Percentiles rank a stretch among this genome's conserved stretches.
phyloP scores from a whole-genome alignment of 129 eudicot genomes.

The Centrapalus pauciflorus region DNA sequence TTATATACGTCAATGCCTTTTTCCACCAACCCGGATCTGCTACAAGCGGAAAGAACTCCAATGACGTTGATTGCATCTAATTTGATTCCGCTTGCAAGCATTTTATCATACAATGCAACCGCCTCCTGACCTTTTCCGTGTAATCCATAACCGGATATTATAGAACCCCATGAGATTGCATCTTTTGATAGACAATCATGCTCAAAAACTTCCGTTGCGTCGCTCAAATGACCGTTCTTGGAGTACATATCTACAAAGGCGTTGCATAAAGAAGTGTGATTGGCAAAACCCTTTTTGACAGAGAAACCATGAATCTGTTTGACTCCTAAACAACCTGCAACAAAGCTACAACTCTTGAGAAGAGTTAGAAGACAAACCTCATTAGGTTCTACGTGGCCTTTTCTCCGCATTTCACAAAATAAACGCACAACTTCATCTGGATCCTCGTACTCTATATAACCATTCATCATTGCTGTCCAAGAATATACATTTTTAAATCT shows the following conservation, averaged over 20 bases:
- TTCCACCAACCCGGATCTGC: slow-evolving; percentile 44
- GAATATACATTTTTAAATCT: slow-evolving; percentile 30
- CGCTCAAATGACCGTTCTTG: slow-evolving; percentile 50
- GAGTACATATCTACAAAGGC: slow-evolving; percentile 58
- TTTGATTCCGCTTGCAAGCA: slow-evolving; percentile 43
- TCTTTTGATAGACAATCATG: slow-evolving; percentile 37
- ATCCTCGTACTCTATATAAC: slow-evolving; percentile 35
- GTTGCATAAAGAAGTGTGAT: slow-evolving; percentile 44
- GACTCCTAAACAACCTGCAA: slow-evolving; percentile 46
- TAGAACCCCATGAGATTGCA: slow-evolving; percentile 55
- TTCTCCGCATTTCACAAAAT: slow-evolving; percentile 41
- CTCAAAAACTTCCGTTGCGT: slow-evolving; percentile 43
- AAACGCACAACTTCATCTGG: slow-evolving; percentile 37
- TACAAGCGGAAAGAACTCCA: slow-evolving; percentile 77
- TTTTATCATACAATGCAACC: slow-evolving; percentile 39
- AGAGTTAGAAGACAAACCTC: slow-evolving; percentile 49
- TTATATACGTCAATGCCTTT: slow-evolving; percentile 43
- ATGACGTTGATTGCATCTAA: slow-evolving; percentile 45
- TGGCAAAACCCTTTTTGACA: slow-evolving; percentile 25
- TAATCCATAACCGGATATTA: slow-evolving; percentile 58
- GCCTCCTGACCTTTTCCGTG: slow-evolving; percentile 62
- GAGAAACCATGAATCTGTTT: slow-evolving; percentile 45
- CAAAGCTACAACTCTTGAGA: slow-evolving; percentile 41
- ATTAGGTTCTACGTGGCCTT: slow-evolving; percentile 33
- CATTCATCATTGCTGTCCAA: slow-evolving; percentile 62